These are phyloP conservation scores for Phytophthora sojae DNA, from an alignment of 352 stramenopile species.

Conservation along the genomic window DNA sequence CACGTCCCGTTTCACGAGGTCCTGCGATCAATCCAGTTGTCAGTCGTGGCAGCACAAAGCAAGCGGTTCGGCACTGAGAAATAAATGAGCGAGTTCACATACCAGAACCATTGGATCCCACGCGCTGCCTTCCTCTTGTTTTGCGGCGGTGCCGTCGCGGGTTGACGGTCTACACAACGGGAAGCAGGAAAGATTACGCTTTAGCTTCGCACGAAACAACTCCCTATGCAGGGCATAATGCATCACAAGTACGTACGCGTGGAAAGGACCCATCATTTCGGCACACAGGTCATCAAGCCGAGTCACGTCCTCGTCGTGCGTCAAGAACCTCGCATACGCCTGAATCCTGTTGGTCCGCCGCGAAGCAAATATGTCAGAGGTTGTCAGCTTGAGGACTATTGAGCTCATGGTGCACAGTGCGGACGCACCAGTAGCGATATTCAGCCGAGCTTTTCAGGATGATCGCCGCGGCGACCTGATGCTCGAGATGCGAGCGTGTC, in stretches of 20 bases:
- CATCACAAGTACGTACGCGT: slow-evolving; percentile 43
- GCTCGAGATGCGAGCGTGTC: slow-evolving; percentile 84
- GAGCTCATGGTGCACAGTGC: neutral
- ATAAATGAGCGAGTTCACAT: slow-evolving; percentile 20
- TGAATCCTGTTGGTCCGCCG: slow-evolving; percentile 57
- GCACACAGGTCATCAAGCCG: slow-evolving; percentile 80
- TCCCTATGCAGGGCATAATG: neutral
- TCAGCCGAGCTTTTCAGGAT: slow-evolving; percentile 75
- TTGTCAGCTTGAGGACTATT: neutral
- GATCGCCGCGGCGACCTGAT: slow-evolving; percentile 73
- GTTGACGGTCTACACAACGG: slow-evolving; percentile 25
- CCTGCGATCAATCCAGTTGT: slow-evolving; percentile 43
- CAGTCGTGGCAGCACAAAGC: slow-evolving; percentile 18
- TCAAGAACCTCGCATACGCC: slow-evolving; percentile 85
- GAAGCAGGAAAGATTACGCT: neutral
- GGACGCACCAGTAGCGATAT: slow-evolving; percentile 84
- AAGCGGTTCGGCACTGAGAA: slow-evolving; percentile 15
- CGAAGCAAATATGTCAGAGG: slow-evolving; percentile 1
- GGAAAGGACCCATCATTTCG: slow-evolving; percentile 82
- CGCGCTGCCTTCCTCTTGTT: slow-evolving; percentile 9
- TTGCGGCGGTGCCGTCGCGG: slow-evolving; percentile 1
- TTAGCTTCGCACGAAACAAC: neutral
- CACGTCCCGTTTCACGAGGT: slow-evolving; percentile 74
- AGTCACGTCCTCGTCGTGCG: slow-evolving; percentile 78
- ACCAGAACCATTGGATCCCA: slow-evolving; percentile 62